Conservation (phyloP, 306 rosid genomes). For the Quercus bicolor region DNA sequence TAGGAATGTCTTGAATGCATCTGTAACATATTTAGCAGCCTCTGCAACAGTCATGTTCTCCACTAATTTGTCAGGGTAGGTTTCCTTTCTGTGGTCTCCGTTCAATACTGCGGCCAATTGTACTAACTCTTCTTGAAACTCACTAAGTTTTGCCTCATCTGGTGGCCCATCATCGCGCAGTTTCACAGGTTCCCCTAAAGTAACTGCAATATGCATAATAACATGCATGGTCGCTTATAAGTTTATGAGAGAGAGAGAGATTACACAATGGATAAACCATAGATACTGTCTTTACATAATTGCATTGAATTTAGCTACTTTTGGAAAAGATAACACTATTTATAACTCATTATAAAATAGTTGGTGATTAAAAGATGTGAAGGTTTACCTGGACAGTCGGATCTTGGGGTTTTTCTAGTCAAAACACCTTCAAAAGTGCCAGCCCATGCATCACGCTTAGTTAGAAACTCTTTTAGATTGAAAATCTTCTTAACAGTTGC, state of each 20-base stretch:
- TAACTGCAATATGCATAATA: slow-evolving; percentile 29
- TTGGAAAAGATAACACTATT: no score
- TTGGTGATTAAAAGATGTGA: neutral
- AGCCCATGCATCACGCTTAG: slow-evolving; percentile 58
- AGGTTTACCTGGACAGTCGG: slow-evolving; percentile 42
- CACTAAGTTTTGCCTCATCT: slow-evolving; percentile 37
- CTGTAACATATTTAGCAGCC: slow-evolving; percentile 43
- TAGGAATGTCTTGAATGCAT: slow-evolving; percentile 41
- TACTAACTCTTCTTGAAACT: slow-evolving; percentile 63
- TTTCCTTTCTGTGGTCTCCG: slow-evolving; percentile 48
- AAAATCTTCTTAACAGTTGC: slow-evolving; percentile 69
- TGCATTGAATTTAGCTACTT: no score
- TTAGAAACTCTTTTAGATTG: slow-evolving; percentile 47
- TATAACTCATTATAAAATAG: neutral
- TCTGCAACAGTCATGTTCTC: slow-evolving; percentile 48
- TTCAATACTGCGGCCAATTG: slow-evolving; percentile 61
- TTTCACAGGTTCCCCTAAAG: slow-evolving; percentile 39
- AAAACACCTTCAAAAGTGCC: slow-evolving; percentile 43
- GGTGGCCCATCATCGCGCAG: slow-evolving; percentile 39
- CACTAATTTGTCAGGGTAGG: slow-evolving; percentile 44
- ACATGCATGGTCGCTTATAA: neutral
- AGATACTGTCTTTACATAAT: neutral
- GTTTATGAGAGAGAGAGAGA: no score
- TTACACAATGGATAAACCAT: no score
- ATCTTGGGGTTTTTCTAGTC: slow-evolving; percentile 35